phyloP scores from a whole-genome alignment of 1,139 yeast species.

The Geotrichum carabidarum region DNA sequence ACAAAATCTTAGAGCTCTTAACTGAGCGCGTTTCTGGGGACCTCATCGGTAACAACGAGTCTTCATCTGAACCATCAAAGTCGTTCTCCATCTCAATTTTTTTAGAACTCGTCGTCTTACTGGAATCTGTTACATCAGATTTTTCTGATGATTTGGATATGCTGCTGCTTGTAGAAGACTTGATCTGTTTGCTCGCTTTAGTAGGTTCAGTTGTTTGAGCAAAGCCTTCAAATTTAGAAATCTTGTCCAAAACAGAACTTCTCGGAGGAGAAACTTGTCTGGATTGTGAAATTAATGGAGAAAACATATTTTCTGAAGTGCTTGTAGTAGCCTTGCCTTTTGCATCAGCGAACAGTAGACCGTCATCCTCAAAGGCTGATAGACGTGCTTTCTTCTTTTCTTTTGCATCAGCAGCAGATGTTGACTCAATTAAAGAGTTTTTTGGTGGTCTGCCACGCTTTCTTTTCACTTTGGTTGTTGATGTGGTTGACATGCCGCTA shows the following conservation, averaged over 20 bases:
- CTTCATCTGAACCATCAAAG: neutral
- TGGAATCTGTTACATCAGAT: too few relatives aligned
- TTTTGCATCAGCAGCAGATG: neutral
- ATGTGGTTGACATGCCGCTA: conserved; percentile 9
- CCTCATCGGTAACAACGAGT: neutral
- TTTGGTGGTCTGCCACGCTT: conserved; percentile 9
- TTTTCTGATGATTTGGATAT: too few relatives aligned
- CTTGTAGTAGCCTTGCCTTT: neutral
- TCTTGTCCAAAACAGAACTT: conserved; percentile 12
- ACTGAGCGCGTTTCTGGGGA: too few relatives aligned
- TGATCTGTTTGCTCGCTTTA: neutral
- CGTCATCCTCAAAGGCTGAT: conserved; percentile 5
- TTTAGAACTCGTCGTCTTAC: neutral
- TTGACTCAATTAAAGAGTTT: neutral
- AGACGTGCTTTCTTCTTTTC: conserved; percentile 3
- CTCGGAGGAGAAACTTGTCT: conserved; percentile 1
- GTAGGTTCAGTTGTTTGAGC: neutral
- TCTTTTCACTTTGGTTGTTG: neutral
- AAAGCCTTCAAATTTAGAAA: conserved; percentile 14
- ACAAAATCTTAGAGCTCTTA: too few relatives aligned
- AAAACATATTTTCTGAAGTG: neutral
- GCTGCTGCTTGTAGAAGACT: neutral
- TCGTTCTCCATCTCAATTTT: neutral
- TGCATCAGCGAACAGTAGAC: neutral
- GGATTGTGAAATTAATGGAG: neutral